Percentiles rank a stretch among this genome's conserved stretches.
phyloP scores from a whole-genome alignment of 139 green algal species.

The Astrephomene gubernaculifera region DNA sequence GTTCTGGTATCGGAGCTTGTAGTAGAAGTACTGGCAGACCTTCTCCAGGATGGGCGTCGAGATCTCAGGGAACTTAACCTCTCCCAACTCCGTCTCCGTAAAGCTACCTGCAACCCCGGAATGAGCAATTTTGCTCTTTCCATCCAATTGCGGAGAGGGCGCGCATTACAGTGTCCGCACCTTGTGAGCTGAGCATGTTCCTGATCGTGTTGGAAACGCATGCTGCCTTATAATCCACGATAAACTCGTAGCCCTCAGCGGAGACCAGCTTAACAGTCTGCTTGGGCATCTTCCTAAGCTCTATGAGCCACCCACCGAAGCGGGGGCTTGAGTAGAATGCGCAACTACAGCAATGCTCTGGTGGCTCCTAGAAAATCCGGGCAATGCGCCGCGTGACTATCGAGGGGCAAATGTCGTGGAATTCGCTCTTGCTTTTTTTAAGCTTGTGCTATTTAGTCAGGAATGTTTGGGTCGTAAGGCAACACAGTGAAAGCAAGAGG shows the following conservation, averaged over 20 bases:
- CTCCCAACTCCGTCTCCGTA: slow-evolving; percentile 90
- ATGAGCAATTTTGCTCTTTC: too few species aligned
- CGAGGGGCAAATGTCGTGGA: too few species aligned
- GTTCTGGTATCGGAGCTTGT: slow-evolving; percentile 95
- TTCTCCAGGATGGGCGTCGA: slow-evolving; percentile 92
- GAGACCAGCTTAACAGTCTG: slow-evolving; percentile 95
- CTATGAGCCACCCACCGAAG: not conserved
- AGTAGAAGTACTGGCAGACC: slow-evolving; percentile 99
- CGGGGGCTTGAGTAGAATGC: not conserved
- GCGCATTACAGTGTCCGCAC: slow-evolving; percentile 53
- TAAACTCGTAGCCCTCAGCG: slow-evolving; percentile 96
- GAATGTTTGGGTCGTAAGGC: too few species aligned
- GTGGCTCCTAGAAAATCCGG: too few species aligned
- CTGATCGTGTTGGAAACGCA: slow-evolving; percentile 97
- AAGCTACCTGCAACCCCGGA: slow-evolving; percentile 84
- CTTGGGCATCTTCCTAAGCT: slow-evolving; percentile 63
- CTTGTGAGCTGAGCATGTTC: slow-evolving; percentile 96
- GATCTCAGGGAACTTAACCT: slow-evolving; percentile 95
- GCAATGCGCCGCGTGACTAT: too few species aligned
- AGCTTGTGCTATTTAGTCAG: too few species aligned
- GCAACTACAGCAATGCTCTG: too few species aligned
- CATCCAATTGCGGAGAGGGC: not conserved
- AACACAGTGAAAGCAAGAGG: too few species aligned
- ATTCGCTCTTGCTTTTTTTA: too few species aligned
- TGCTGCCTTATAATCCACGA: slow-evolving; percentile 95